A percentile compares a stretch with the other conserved stretches of the same genome.
Conservation (phyloP, 306 rosid species). For the Ammopiptanthus mongolicus region DNA sequence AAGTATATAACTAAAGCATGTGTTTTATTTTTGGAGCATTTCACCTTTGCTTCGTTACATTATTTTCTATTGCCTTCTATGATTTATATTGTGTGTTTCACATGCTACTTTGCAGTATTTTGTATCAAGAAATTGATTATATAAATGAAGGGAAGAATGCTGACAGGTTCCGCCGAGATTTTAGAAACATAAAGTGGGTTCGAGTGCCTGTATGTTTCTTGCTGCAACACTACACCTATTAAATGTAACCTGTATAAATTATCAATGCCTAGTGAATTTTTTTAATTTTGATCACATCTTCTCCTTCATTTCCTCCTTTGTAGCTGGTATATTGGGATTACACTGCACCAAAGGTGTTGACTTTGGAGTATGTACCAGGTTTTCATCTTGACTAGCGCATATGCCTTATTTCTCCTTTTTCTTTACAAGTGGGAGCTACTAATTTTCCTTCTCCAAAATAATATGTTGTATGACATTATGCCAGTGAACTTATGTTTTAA, state of each 20-base stretch:
- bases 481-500: background rate
- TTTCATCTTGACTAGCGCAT: constrained; percentile 31
- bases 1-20: background rate
- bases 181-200: constrained; percentile 88
- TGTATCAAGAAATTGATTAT: constrained; percentile 91
- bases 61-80: background rate
- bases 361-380: constrained; percentile 98
- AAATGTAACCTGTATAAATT: background rate
- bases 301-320: constrained; percentile 18
- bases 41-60: background rate
- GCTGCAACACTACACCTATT: constrained; percentile 22
- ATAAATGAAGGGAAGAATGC: constrained; percentile 92
- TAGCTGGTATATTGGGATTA: constrained; percentile 93
- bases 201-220: constrained; percentile 85
- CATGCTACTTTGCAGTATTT: constrained; percentile 50
- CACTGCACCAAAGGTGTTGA: constrained; percentile 76
- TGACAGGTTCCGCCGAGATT: constrained; percentile 78
- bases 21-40: background rate
- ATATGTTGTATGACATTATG: constrained; percentile 2
- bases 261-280: background rate
- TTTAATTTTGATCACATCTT: background rate
- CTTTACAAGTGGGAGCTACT: background rate
- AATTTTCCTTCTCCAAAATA: background rate
- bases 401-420: background rate
- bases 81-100: constrained; percentile 4